Conservation (phyloP, 2,329 filamentous ascomycete genomes). For the Fusarium pseudonygamai region DNA sequence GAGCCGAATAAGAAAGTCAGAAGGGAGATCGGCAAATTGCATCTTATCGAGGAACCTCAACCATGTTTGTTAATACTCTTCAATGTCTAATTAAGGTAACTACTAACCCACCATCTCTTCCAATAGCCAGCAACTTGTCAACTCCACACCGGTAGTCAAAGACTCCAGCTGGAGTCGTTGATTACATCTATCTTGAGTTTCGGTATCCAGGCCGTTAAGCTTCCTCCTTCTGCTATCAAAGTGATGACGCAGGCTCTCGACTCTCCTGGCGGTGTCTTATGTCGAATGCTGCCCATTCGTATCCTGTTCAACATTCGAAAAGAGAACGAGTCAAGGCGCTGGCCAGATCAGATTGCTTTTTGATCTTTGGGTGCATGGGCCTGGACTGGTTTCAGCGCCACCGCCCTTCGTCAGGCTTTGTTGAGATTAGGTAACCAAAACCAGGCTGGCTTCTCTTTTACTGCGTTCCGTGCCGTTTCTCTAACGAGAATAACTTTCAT, state of each 20-base stretch:
- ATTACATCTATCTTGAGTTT: background rate
- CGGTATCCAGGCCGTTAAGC: background rate
- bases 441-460: background rate
- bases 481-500: background rate
- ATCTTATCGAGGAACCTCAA: background rate
- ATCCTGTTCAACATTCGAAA: background rate
- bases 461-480: conserved; percentile 21
- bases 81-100: conserved; percentile 8
- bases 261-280: background rate
- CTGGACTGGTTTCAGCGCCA: conserved; percentile 14
- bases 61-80: background rate
- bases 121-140: background rate
- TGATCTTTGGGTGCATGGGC: background rate
- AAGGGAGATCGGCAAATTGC: conserved; percentile 3
- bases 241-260: background rate
- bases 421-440: conserved; percentile 1
- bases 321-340: background rate
- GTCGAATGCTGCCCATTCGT: background rate
- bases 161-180: background rate
- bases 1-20: background rate
- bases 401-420: conserved; percentile 13
- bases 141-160: background rate
- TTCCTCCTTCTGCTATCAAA: background rate
- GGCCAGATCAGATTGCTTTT: background rate
- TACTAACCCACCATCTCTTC: background rate